Base-by-base conservation (phyloP, 2,329 filamentous ascomycete genomes). In the Pseudocercospora macadamiae region DNA sequence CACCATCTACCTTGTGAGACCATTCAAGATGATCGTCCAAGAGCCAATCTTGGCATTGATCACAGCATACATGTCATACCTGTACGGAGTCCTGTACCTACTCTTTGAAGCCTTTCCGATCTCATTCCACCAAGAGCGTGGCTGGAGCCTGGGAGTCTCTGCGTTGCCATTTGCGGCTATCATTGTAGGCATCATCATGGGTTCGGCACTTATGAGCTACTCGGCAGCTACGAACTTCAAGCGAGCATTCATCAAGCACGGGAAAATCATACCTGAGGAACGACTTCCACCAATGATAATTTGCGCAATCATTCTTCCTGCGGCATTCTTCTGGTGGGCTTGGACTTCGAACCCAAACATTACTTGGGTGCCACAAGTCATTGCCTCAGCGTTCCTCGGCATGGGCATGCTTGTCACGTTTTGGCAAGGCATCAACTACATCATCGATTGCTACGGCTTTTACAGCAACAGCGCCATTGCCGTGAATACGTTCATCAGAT, bases 251-350 rank as follows among this genome's bases (percentile, higher is more conserved):
- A 48, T 61, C 32, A 61, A 65, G 37, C 48, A 64, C 8, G 68
- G 68, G 30, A 54, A 59, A 21, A 18, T 59, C 1, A 53, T 68
- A 1, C 78, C 79, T 2, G 80, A 82, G 64, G 74, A 76, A 44
- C 74, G 78, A 14, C 70, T 81, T 3, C 69, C 73, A 2, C 75
- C 75, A 2, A 78, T 79, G 75, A 77, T 80, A 45, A 52, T 79
- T 10, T 76, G 75, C 19, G 76, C 73, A 0, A 61, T 76, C 12
- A 59, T 77, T 8, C 63, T 81, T 4, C 77, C 79, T 0, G 66
- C 71, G 1, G 76, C 77, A 2, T 68, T 81, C 4, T 80, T 80
- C 64, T 79, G 77, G 75, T 80, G 79, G 64, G 77, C 73, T 4
- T 81, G 79, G 78, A 74, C 69, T 5, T 73, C 71, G 1, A 66